Conservation (phyloP, 2,329 filamentous ascomycete species). For the Clonostachys chloroleuca region DNA sequence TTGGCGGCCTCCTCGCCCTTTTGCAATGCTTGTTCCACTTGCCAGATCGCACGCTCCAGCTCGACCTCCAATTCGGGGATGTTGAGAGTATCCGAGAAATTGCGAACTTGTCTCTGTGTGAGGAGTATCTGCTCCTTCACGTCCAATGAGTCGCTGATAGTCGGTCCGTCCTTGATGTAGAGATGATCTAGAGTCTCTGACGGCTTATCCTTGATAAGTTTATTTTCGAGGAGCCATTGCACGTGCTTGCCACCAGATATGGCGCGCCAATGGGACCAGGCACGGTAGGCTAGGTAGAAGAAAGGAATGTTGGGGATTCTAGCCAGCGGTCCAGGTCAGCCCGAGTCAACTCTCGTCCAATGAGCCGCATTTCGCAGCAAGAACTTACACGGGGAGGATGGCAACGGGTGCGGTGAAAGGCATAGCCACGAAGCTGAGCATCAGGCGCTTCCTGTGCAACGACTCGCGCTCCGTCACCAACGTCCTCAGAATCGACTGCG, state of each 20-base stretch:
- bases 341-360: not conserved
- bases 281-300: slow-evolving; percentile 89
- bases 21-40: slow-evolving; percentile 53
- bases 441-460: slow-evolving; percentile 71
- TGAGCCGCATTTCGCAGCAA: not conserved
- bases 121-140: slow-evolving; percentile 33
- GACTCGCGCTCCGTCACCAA: slow-evolving; percentile 77
- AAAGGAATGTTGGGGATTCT: slow-evolving; percentile 93
- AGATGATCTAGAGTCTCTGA: slow-evolving; percentile 69
- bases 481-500: slow-evolving; percentile 60
- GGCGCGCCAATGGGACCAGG: slow-evolving; percentile 90
- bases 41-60: slow-evolving; percentile 71
- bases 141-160: slow-evolving; percentile 8
- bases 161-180: slow-evolving; percentile 50
- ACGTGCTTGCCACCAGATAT: slow-evolving; percentile 80
- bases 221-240: slow-evolving; percentile 72
- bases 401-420: slow-evolving; percentile 81
- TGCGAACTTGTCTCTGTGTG: slow-evolving; percentile 46
- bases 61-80: slow-evolving; percentile 69
- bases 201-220: slow-evolving; percentile 62
- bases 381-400: slow-evolving; percentile 75
- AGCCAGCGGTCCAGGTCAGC: not conserved
- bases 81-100: slow-evolving; percentile 56
- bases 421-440: slow-evolving; percentile 78
- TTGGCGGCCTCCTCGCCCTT: slow-evolving; percentile 24